Evolutionary conservation across 305 asterid species (phyloP).

Genomic region (Fraxinus velutina): DNA sequence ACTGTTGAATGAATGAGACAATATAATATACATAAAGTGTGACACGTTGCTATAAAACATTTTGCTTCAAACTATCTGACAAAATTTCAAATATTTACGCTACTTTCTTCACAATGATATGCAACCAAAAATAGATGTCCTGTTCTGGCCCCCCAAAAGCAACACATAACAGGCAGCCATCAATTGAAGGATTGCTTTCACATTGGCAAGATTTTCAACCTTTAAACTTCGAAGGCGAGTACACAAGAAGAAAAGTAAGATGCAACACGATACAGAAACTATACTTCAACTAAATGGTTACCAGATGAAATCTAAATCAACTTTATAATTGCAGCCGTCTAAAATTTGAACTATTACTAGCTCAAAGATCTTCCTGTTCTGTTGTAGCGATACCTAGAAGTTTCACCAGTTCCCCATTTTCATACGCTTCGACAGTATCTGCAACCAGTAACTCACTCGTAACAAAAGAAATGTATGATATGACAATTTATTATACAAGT

Average conservation of each 20-base stretch:
- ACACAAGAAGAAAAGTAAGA: background rate
- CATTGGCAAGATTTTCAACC: background rate
- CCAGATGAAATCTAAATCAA: background rate
- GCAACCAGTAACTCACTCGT: slow-evolving; percentile 22
- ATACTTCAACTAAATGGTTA: background rate
- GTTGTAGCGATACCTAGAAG: slow-evolving; percentile 49
- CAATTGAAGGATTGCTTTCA: slow-evolving; percentile 1
- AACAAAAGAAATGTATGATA: background rate
- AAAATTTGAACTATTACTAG: background rate
- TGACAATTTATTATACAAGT: background rate
- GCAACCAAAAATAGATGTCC: background rate
- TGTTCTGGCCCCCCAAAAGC: background rate
- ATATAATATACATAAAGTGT: background rate
- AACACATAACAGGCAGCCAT: background rate
- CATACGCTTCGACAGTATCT: slow-evolving; percentile 79
- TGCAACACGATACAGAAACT: background rate
- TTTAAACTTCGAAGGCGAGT: background rate
- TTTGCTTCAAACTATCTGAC: background rate
- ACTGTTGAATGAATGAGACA: slow-evolving; percentile 1
- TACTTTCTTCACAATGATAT: background rate
- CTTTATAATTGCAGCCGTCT: background rate
- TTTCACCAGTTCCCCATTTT: slow-evolving; percentile 59
- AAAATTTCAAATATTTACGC: background rate
- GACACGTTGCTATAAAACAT: background rate
- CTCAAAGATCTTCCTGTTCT: slow-evolving; percentile 66